Base-by-base conservation (phyloP, 1,284 basidiomycete species). In the Boletellus deceptivus region DNA sequence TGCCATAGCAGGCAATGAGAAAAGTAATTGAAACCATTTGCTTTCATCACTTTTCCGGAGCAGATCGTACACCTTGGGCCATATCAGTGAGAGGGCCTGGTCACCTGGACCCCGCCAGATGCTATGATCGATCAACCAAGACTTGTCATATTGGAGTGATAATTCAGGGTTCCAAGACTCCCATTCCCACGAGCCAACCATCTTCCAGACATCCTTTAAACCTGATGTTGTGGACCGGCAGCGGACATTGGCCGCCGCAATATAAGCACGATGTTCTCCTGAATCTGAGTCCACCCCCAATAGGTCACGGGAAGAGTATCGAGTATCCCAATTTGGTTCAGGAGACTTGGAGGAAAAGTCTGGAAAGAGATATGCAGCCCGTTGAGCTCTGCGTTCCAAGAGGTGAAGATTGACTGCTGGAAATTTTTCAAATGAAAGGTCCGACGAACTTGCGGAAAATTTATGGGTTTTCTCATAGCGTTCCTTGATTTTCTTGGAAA, bases 51-150 rank as follows among this genome's bases (percentile, higher is more conserved):
- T 14, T 20, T 33, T 10, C 18, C 64, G 67, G 31, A 65, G 67
- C 4, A 58, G 46, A 33, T 69, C 52, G 35, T 72, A 73, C 3
- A 69, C 46, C 8, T 57, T 52, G 18, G 73, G 52, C 58, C 67
- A 74, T 49, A 52, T 56, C 41, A 37, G 17, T 22, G 47, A 46
- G 47, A 58, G 49, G 44, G 57, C 3, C 20, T 20, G 20, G 20
- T 20, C 20, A n/a, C 20, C 20, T 20, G n/a, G n/a, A 20, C 20
- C 4, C 20, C 20, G 20, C 20, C 20, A 20, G 20, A 20, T 20
- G 20, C 20, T 20, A 20, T 20, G 20, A 5, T 53, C 53, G 1
- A 14, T 2, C 14, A 63, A 39, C 61, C 61, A 63, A 8, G 54
- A 51, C 1, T 37, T 50, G 20, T 48, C 52, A 33, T 63, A 65